Evolutionary conservation across 2,329 filamentous ascomycete species (phyloP).

Genomic region (Colletotrichum sp.): DNA sequence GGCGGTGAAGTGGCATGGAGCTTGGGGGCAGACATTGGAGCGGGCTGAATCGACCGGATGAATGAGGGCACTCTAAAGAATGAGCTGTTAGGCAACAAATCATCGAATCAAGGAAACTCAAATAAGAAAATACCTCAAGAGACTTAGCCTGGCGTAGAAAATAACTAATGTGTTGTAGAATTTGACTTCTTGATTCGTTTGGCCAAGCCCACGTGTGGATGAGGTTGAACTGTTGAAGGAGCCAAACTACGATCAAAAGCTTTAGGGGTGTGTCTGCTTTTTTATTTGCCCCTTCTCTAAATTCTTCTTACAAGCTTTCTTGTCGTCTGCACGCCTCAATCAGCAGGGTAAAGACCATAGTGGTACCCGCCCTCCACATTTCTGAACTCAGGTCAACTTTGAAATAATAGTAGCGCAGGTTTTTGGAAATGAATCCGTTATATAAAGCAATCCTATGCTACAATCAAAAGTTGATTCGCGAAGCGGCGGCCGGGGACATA

Average conservation of each 20-base stretch:
- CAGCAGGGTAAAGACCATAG: background rate
- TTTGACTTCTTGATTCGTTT: background rate
- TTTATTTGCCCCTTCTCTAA: too few relatives aligned
- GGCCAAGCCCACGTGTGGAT: accelerated
- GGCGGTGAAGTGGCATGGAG: background rate
- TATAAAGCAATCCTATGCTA: accelerated
- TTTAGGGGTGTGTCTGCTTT: background rate
- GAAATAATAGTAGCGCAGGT: accelerated
- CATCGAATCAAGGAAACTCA: accelerated
- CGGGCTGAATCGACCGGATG: background rate
- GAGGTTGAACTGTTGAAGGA: background rate
- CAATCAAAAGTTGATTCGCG: background rate
- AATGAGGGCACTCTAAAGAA: background rate
- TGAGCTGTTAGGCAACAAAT: background rate
- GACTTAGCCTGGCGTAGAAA: background rate
- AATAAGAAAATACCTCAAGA: background rate
- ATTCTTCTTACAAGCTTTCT: background rate
- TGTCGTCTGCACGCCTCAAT: background rate
- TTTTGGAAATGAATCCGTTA: accelerated
- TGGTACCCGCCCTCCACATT: background rate
- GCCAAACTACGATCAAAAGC: background rate
- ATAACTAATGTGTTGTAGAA: background rate
- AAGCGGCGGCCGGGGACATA: background rate
- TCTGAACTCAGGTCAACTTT: background rate
- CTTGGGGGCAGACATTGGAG: background rate